phyloP scores from a whole-genome alignment of 2,329 filamentous ascomycete species.

The Zymoseptoria ardabiliae region DNA sequence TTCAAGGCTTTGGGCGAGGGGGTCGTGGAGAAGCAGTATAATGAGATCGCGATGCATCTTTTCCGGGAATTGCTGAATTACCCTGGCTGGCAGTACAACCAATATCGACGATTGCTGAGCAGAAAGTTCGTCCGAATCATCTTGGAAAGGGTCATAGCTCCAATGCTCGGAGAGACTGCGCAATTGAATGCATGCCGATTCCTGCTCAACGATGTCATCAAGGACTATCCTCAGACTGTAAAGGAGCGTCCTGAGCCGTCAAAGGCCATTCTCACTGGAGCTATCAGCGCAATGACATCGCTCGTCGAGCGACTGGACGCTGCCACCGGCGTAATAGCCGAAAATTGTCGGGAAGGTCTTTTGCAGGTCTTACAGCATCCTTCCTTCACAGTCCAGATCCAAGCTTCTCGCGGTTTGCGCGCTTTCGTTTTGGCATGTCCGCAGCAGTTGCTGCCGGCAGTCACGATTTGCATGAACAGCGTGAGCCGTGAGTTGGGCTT shows the following conservation, averaged over 20 bases:
- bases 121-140: conserved; percentile 78
- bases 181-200: conserved; percentile 75
- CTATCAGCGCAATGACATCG: conserved; percentile 70
- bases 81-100: conserved; percentile 68
- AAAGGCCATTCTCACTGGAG: conserved; percentile 74
- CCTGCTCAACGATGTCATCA: conserved; percentile 80
- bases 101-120: conserved; percentile 78
- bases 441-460: conserved; percentile 79
- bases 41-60: conserved; percentile 71
- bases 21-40: conserved; percentile 75
- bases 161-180: conserved; percentile 80
- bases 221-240: conserved; percentile 85
- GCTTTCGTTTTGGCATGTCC: conserved; percentile 84
- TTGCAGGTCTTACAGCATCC: conserved; percentile 88
- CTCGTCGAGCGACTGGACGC: conserved; percentile 75
- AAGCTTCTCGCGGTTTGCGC: conserved; percentile 78
- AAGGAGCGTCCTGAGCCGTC: conserved; percentile 82
- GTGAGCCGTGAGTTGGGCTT: conserved; percentile 77
- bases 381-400: conserved; percentile 91
- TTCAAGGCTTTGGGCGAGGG: conserved; percentile 72
- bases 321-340: conserved; percentile 70
- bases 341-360: conserved; percentile 76
- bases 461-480: conserved; percentile 96
- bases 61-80: conserved; percentile 74
- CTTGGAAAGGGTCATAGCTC: conserved; percentile 74